Evolutionary conservation across 2,329 filamentous ascomycete species (phyloP).

Genomic region (Trichoderma atroviride): DNA sequence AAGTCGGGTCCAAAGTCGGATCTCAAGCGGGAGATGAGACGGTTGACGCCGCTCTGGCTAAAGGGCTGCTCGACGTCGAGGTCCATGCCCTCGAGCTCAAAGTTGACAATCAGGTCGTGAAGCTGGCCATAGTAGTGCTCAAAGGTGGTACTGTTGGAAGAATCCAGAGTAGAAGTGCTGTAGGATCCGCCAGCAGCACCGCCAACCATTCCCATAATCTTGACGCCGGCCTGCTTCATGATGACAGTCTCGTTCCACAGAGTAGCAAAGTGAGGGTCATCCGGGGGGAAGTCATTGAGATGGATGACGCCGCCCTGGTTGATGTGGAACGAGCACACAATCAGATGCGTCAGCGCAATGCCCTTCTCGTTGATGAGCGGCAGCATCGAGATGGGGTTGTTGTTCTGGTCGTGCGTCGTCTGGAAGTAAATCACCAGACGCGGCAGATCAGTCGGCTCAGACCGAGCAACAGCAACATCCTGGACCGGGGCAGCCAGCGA

Average conservation of each 20-base stretch:
- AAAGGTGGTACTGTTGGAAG: slow-evolving; percentile 59
- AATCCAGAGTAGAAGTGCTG: slow-evolving; percentile 48
- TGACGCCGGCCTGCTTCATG: slow-evolving; percentile 72
- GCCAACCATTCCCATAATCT: slow-evolving; percentile 81
- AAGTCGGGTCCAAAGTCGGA: slow-evolving; percentile 69
- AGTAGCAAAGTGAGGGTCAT: slow-evolving; percentile 63
- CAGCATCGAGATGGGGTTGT: slow-evolving; percentile 52
- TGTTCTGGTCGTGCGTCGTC: slow-evolving; percentile 45
- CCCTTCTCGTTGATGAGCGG: slow-evolving; percentile 46
- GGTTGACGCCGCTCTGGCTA: slow-evolving; percentile 64
- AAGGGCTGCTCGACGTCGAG: slow-evolving; percentile 77
- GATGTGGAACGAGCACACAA: slow-evolving; percentile 80
- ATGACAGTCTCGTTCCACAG: slow-evolving; percentile 77
- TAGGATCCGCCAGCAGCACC: slow-evolving; percentile 78
- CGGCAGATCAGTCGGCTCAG: slow-evolving; percentile 34
- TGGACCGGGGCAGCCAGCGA: slow-evolving; percentile 21
- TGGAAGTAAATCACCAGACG: slow-evolving; percentile 56
- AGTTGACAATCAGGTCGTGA: slow-evolving; percentile 61
- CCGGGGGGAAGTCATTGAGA: slow-evolving; percentile 75
- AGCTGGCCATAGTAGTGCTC: slow-evolving; percentile 74
- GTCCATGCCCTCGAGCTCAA: slow-evolving; percentile 68
- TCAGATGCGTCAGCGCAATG: slow-evolving; percentile 71
- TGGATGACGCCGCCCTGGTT: slow-evolving; percentile 68
- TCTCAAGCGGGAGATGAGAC: slow-evolving; percentile 66
- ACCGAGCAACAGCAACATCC: slow-evolving; percentile 3